Evolutionary conservation across 1,284 basidiomycete genomes (phyloP), one percentile per base, ranked within the genome.

Genomic region (Marasmius fiardii): DNA sequence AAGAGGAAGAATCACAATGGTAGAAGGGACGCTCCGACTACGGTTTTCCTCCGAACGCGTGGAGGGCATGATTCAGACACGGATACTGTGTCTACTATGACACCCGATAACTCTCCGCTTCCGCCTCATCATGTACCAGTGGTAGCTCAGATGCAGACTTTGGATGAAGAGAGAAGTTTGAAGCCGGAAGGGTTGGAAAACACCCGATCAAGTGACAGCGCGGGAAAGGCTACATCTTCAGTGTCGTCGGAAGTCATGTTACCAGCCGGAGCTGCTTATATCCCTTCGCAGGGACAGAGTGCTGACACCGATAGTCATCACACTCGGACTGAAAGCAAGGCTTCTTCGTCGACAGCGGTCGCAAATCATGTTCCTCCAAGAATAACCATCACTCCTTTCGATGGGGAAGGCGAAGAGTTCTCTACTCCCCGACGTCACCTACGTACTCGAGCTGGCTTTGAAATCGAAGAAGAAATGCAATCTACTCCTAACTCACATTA

Each of bases 401-500:
- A 41, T 4, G 39, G 39, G 2, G 39, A 41, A 20, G 20, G n/a
- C 26, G 47, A 26, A 20, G 26, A 26, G 10, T 31, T 31, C 16
- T 10, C 26, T 20, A 26, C 26, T 23, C 24, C 24, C 12, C 24
- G 28, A 18, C 10, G 47, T 11, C 47, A 49, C 20, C 62, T 65
- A 1, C 56, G 61, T 20, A 58, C 52, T 24, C 50, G 63, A 23
- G 56, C 58, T 34, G 47, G 59, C 18, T 34, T 31, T 1, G 45
- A 51, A n/a, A n/a, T n/a, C n/a, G n/a, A n/a, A n/a, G 24, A 10
- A 37, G 43, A 41, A 57, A 11, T 26, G 39, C 8, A 56, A 60
- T 41, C 39, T 34, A 64, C 60, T 37, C 60, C 64, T 5, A 65
- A 64, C 24, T 57, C 60, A 60, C 51, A 61, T 61, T 26, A 62